These are phyloP conservation scores for Hirsutella thompsonii DNA, from an alignment of 2,329 filamentous ascomycete species.

Conservation along the genomic window DNA sequence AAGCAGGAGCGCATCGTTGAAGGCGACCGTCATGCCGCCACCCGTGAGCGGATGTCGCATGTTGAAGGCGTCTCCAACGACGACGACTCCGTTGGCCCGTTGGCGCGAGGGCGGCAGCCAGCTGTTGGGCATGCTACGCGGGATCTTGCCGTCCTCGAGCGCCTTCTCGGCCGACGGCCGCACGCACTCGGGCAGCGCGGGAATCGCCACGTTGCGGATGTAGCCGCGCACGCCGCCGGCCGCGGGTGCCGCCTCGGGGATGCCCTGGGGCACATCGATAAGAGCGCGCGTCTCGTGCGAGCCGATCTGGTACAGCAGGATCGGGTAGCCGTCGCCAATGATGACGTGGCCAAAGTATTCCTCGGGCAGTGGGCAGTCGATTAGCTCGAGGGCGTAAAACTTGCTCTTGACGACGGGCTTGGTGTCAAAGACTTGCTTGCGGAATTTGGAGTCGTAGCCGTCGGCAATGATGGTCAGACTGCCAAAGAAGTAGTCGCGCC, in stretches of 20 bases:
- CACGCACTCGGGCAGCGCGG: slow-evolving; percentile 58
- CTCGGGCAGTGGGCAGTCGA: slow-evolving; percentile 69
- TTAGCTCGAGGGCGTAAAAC: slow-evolving; percentile 88
- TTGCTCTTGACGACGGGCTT: slow-evolving; percentile 64
- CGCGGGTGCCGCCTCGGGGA: slow-evolving; percentile 58
- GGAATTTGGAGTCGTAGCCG: slow-evolving; percentile 85
- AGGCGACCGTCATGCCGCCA: slow-evolving; percentile 94
- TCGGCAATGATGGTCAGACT: slow-evolving; percentile 81
- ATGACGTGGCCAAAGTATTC: slow-evolving; percentile 77
- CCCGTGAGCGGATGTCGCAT: slow-evolving; percentile 98
- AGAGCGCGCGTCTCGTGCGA: slow-evolving; percentile 85
- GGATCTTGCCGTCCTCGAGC: slow-evolving; percentile 64
- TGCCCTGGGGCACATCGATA: slow-evolving; percentile 71
- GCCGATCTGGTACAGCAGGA: slow-evolving; percentile 94
- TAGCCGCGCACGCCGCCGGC: slow-evolving; percentile 78
- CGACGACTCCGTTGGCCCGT: slow-evolving; percentile 47
- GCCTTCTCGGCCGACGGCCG: slow-evolving; percentile 64
- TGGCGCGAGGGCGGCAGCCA: slow-evolving; percentile 70
- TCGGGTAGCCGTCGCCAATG: slow-evolving; percentile 61
- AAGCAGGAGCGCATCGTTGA: slow-evolving; percentile 80
- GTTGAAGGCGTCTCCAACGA: slow-evolving; percentile 92
- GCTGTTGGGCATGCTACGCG: slow-evolving; percentile 84
- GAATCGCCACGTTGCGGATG: slow-evolving; percentile 66
- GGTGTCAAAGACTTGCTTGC: slow-evolving; percentile 60
- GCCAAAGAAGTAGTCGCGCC: slow-evolving; percentile 71